Base-by-base conservation (phyloP, 768 basidiomycete species). In the Tylopilus vinaceipallidus region DNA sequence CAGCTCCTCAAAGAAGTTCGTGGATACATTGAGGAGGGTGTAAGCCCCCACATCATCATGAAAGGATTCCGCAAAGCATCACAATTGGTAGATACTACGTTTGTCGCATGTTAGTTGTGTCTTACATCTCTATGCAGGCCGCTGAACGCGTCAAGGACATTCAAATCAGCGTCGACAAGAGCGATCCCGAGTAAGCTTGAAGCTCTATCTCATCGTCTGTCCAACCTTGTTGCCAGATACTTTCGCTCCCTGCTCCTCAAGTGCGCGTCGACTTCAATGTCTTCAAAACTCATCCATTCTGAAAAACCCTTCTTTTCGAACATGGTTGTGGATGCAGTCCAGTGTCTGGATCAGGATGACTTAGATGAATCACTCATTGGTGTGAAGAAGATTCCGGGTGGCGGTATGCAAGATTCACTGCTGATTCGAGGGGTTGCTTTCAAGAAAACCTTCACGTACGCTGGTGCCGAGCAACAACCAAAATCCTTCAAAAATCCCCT, bases 371-470 rank as follows among this genome's bases (percentile, higher is more conserved):
- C 87, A 10, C 79, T 98, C 55, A 98, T 99, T 56, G 95, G 95
- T 12, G 88, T 97, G 47, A 98, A 98, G 75, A 97, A 98, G 75
- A 90, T 98, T 41, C 83, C 97, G 20, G 97, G 97, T 44, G 97
- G 97, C 39, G 97, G 91, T 51, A 89, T 97, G 86, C 93, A 98
- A 71, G 97, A 98, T 68, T 95, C 94, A 3, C 78, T 88, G 13
- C 77, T 98, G 37, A 78, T 99, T 64, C 73, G 75, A 49, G 95
- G 97, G 33, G 97, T 99, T 41, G 84, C 97, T 0, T 99, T 98
- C 84, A 98, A 98, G 71, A 99, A 99, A 75, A 99, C 97, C 0
- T 99, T 99, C 72, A 95, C 94, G 2, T 99, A 99, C 58, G 97
- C 97, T 19, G 97, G 97, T 40, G 97, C 97, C 17, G 97, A 99